A percentile compares a stretch with the other conserved stretches of the same genome.
Evolutionary conservation across 345 rosid genomes (phyloP).

Genomic region (Punica granatum): DNA sequence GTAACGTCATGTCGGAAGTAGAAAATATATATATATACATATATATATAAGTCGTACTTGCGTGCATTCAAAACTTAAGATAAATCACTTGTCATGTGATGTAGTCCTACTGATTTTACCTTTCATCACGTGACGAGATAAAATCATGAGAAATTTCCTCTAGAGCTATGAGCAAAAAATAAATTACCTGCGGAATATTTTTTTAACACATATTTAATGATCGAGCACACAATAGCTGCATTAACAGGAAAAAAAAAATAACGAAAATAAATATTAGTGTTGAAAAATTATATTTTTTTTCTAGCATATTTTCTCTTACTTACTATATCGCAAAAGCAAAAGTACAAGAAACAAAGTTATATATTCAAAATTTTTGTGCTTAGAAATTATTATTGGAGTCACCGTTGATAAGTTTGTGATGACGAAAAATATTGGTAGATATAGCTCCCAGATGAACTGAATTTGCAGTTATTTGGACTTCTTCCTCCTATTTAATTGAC

Average conservation of each 20-base stretch:
- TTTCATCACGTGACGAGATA: no score
- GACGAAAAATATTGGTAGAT: slow-evolving; percentile 50
- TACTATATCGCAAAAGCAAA: background rate
- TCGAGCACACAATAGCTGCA: slow-evolving; percentile 30
- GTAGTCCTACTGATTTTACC: no score
- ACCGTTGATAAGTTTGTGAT: slow-evolving; percentile 42
- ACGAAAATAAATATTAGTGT: no score
- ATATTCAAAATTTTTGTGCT: no score
- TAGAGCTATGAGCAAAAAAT: background rate
- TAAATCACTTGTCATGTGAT: no score
- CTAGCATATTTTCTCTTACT: background rate
- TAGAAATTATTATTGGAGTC: slow-evolving; percentile 5
- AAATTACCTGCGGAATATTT: slow-evolving; percentile 55
- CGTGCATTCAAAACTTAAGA: no score
- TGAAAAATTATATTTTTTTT: background rate
- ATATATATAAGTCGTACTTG: no score
- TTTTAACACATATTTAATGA: slow-evolving; percentile 42
- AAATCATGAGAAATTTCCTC: background rate
- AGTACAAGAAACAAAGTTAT: background rate
- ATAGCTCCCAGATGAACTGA: slow-evolving; percentile 77
- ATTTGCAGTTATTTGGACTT: slow-evolving; percentile 51
- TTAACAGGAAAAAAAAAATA: background rate
- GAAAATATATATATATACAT: no score
- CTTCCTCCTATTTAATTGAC: slow-evolving; percentile 43
- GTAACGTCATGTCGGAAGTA: no score